These are phyloP conservation scores for Andrographis paniculata DNA, from an alignment of 305 asterid genomes.

Conservation along the genomic window DNA sequence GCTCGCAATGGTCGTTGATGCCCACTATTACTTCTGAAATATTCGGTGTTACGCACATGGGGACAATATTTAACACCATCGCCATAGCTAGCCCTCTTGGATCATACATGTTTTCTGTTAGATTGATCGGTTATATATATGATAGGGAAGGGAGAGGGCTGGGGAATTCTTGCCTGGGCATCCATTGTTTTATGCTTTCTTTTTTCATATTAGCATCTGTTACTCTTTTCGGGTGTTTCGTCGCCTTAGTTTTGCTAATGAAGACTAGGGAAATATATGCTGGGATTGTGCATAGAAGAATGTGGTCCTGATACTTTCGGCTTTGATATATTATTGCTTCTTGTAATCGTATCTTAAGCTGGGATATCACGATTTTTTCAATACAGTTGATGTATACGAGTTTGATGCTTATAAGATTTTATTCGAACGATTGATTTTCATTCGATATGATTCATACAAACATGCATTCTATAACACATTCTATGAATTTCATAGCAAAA, in stretches of 20 bases:
- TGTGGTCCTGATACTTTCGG: neutral
- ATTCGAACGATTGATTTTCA: too few relatives aligned
- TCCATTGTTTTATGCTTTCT: slow-evolving; percentile 75
- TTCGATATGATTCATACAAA: too few relatives aligned
- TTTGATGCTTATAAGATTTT: neutral
- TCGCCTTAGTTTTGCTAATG: slow-evolving; percentile 46
- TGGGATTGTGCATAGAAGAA: slow-evolving; percentile 21
- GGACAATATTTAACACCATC: slow-evolving; percentile 80
- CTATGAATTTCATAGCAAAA: too few relatives aligned
- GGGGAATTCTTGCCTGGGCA: slow-evolving; percentile 55
- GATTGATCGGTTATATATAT: slow-evolving; percentile 72
- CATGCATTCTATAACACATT: too few relatives aligned
- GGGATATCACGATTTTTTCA: neutral
- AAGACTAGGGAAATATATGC: slow-evolving; percentile 52
- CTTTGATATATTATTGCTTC: neutral
- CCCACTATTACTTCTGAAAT: slow-evolving; percentile 71
- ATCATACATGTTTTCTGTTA: slow-evolving; percentile 75
- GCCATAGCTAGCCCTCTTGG: slow-evolving; percentile 85
- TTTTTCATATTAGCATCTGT: slow-evolving; percentile 64
- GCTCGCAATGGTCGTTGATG: slow-evolving; percentile 81
- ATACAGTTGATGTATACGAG: neutral
- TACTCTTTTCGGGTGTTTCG: slow-evolving; percentile 47
- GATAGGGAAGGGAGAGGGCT: slow-evolving; percentile 37
- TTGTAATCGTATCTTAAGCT: too few relatives aligned
- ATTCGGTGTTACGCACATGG: slow-evolving; percentile 77